A percentile compares a stretch with the other conserved stretches of the same genome.
These are phyloP conservation scores for Spiromastix sp. DNA, from an alignment of 2,329 filamentous ascomycete species.

Conservation along the genomic window DNA sequence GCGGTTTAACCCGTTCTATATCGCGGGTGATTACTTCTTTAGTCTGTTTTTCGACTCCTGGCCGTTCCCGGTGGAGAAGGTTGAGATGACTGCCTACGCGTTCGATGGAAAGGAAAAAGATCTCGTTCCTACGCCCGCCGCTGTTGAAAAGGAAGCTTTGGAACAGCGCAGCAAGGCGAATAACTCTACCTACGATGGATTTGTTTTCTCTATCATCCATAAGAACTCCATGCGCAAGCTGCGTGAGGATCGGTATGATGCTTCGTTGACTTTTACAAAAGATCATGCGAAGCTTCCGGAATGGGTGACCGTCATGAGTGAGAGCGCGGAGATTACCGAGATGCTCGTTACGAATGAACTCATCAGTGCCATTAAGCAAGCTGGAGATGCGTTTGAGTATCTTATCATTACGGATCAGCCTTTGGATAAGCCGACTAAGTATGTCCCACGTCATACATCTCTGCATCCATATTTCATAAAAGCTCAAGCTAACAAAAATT, in stretches of 20 bases:
- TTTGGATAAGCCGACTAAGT: constrained; percentile 75
- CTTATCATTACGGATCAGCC: constrained; percentile 86
- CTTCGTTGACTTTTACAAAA: constrained; percentile 87
- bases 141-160: constrained; percentile 48
- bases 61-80: constrained; percentile 55
- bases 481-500: constrained; percentile 2
- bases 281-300: constrained; percentile 79
- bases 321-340: constrained; percentile 91
- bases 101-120: constrained; percentile 87
- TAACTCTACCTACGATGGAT: constrained; percentile 67
- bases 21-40: constrained; percentile 56
- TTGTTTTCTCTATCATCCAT: constrained; percentile 92
- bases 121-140: constrained; percentile 56
- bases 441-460: constrained; percentile 28
- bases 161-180: constrained; percentile 48
- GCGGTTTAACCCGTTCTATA: constrained; percentile 69
- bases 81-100: constrained; percentile 70
- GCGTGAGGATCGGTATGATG: constrained; percentile 86
- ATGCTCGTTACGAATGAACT: constrained; percentile 79
- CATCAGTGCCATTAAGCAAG: constrained; percentile 63
- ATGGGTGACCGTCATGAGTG: constrained; percentile 92
- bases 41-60: constrained; percentile 75
- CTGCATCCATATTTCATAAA: constrained; percentile 5
- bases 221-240: constrained; percentile 87
- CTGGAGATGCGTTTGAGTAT: constrained; percentile 74